Evolutionary conservation across 106 monocot genomes (phyloP).

Genomic region (Dendrobium nobile): DNA sequence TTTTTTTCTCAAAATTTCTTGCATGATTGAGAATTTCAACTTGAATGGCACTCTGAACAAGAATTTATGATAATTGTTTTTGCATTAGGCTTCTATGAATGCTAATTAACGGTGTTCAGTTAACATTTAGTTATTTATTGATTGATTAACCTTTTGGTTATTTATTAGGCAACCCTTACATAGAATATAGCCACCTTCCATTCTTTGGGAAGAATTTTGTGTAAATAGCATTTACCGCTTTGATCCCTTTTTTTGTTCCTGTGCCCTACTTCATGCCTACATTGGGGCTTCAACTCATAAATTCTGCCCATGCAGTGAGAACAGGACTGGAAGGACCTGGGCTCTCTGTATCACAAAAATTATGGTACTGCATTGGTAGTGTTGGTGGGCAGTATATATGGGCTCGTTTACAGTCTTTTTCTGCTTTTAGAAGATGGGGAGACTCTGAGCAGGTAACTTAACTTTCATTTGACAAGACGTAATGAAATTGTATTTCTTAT

Average conservation of each 20-base stretch:
- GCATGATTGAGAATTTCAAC: too few species aligned
- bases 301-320: slow-evolving; percentile 50
- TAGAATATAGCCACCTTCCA: background rate
- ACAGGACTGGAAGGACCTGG: slow-evolving; percentile 97
- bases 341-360: slow-evolving; percentile 84
- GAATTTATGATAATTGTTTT: background rate
- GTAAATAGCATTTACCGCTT: background rate
- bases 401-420: slow-evolving; percentile 89
- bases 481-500: background rate
- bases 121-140: slow-evolving; percentile 1
- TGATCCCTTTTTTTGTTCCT: background rate
- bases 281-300: background rate
- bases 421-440: slow-evolving; percentile 96
- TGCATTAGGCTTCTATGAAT: background rate
- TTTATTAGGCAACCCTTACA: background rate
- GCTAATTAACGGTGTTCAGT: background rate
- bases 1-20: background rate
- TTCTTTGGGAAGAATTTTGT: background rate
- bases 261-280: background rate
- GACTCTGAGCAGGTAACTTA: slow-evolving; percentile 82
- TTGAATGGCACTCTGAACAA: background rate
- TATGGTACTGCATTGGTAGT: slow-evolving; percentile 79
- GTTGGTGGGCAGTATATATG: slow-evolving; percentile 93
- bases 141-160: background rate
- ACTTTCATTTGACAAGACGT: background rate